Evolutionary conservation across 208 protist genomes (phyloP).

Genomic region (Crithidia acanthocephali): DNA sequence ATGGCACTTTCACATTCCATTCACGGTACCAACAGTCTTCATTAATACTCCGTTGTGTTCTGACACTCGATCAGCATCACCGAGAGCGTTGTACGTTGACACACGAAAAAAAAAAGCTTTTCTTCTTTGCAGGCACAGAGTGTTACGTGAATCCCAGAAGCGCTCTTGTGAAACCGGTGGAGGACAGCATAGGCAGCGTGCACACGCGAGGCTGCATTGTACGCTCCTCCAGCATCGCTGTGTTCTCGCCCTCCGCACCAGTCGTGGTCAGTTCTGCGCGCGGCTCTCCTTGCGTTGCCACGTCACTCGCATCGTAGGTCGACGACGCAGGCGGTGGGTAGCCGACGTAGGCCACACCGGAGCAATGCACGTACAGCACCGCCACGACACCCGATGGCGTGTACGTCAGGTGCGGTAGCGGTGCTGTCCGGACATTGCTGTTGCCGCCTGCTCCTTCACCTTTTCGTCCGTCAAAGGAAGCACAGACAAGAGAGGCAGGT

Average conservation of each 20-base stretch:
- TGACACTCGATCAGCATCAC: too few species aligned
- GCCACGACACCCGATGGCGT: conserved; percentile 54
- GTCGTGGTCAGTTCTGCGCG: neutral
- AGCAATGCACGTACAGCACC: conserved; percentile 65
- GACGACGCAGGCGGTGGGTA: conserved; percentile 6
- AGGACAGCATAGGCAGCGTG: conserved; percentile 27
- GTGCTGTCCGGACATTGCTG: neutral
- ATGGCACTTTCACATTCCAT: too few species aligned
- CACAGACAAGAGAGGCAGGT: neutral
- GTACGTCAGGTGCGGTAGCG: conserved; percentile 28
- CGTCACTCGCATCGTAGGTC: too few species aligned
- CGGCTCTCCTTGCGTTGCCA: neutral
- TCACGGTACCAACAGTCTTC: too few species aligned
- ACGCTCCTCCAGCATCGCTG: neutral
- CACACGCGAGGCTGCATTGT: neutral
- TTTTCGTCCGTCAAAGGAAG: neutral
- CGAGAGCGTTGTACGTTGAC: too few species aligned
- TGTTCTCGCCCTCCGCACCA: neutral
- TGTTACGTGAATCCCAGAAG: conserved; percentile 26
- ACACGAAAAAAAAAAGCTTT: neutral
- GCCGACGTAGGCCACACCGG: conserved; percentile 64
- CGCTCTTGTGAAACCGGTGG: conserved; percentile 30
- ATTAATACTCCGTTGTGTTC: too few species aligned
- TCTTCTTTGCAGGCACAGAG: neutral
- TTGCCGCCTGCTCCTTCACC: neutral